These are phyloP conservation scores for Monilinia polystroma DNA, from an alignment of 2,329 filamentous ascomycete species.

Conservation along the genomic window DNA sequence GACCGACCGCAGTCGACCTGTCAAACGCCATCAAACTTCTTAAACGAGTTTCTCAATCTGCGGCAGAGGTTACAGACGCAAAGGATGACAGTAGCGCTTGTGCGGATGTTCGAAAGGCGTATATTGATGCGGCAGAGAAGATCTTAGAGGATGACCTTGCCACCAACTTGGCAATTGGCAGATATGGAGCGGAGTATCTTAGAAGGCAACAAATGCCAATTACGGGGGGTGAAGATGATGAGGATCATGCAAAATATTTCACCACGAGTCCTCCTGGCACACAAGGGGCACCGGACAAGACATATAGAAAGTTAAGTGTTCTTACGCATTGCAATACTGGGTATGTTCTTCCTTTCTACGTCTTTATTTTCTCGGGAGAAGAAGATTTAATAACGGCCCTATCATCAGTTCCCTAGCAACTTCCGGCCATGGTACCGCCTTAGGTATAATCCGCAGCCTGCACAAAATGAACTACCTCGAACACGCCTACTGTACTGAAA, in stretches of 20 bases:
- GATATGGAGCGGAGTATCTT: slow-evolving; percentile 82
- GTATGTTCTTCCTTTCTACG: slow-evolving; percentile 44
- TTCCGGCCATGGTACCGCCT: slow-evolving; percentile 93
- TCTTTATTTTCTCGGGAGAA: not conserved
- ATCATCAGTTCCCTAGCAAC: slow-evolving; percentile 76
- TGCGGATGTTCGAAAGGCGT: slow-evolving; percentile 62
- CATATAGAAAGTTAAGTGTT: slow-evolving; percentile 65
- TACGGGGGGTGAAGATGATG: slow-evolving; percentile 27
- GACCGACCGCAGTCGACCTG: slow-evolving; percentile 93
- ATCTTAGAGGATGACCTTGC: slow-evolving; percentile 85
- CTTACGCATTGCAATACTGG: slow-evolving; percentile 98
- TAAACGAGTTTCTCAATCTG: slow-evolving; percentile 58
- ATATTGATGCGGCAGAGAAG: slow-evolving; percentile 76
- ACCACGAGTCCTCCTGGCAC: slow-evolving; percentile 42
- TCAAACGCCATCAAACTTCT: slow-evolving; percentile 85
- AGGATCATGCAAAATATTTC: slow-evolving; percentile 37
- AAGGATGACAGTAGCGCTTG: slow-evolving; percentile 31
- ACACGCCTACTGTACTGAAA: slow-evolving; percentile 95
- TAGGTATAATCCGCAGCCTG: slow-evolving; percentile 89
- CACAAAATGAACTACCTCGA: slow-evolving; percentile 63
- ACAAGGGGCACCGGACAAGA: slow-evolving; percentile 46
- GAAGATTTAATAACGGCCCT: slow-evolving; percentile 24
- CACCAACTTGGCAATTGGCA: slow-evolving; percentile 84
- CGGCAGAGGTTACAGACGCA: slow-evolving; percentile 43
- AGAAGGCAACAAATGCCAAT: slow-evolving; percentile 39